Conservation (phyloP, 306 rosid genomes). For the Fragaria iinumae region DNA sequence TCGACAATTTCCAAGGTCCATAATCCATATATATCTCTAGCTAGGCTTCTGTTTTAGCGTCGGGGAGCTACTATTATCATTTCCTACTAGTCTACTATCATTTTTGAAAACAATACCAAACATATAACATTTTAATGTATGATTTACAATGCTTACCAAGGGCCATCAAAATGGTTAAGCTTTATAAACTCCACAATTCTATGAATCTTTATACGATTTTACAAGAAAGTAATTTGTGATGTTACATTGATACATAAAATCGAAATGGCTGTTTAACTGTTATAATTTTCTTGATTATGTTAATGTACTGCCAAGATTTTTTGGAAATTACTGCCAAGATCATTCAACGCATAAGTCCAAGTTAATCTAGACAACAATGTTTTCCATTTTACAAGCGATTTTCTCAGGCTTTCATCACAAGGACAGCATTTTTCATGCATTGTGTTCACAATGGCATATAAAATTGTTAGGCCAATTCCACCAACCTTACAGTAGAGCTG, state of each 20-base stretch:
- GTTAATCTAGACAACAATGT: neutral
- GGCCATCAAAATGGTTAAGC: neutral
- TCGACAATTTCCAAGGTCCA: neutral
- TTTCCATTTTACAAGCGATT: neutral
- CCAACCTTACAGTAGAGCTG: conserved; percentile 9
- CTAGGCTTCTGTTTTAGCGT: neutral
- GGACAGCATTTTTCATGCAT: neutral
- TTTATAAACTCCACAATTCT: neutral
- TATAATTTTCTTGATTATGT: too few relatives aligned
- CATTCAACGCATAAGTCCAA: neutral
- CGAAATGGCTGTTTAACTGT: too few relatives aligned
- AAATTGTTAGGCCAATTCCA: neutral
- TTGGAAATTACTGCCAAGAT: too few relatives aligned
- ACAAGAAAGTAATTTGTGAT: too few relatives aligned
- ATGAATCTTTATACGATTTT: too few relatives aligned
- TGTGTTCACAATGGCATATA: neutral
- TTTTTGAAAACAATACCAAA: neutral
- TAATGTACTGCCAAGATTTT: too few relatives aligned
- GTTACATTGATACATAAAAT: too few relatives aligned
- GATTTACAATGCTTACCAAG: neutral
- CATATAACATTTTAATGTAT: neutral
- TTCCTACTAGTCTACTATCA: neutral
- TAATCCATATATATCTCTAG: neutral
- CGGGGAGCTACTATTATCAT: neutral
- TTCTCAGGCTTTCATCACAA: neutral